phyloP scores from a whole-genome alignment of 345 rosid genomes.

The Salix exigua region DNA sequence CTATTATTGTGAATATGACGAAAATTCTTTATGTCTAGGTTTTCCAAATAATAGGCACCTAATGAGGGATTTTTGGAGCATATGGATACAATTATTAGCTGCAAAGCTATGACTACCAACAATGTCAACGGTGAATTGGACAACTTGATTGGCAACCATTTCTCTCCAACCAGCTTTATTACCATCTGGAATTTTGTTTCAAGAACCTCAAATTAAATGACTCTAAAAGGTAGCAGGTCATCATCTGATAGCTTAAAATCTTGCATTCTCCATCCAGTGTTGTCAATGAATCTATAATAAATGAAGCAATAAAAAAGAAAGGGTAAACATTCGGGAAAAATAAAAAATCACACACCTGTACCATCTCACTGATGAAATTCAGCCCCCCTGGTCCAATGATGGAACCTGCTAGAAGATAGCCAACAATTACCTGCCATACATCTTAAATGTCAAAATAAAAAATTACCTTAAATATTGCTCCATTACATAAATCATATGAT shows the following conservation, averaged over 20 bases:
- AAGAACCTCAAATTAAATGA: not conserved
- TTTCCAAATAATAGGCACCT: not conserved
- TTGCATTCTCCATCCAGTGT: not conserved
- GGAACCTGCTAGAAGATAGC: slow-evolving; percentile 97
- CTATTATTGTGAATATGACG: not conserved
- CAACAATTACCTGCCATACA: slow-evolving; percentile 73
- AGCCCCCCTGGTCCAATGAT: slow-evolving; percentile 96
- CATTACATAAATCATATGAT: slow-evolving; percentile 12
- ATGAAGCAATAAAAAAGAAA: not conserved
- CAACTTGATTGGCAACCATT: not conserved
- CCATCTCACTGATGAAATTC: slow-evolving; percentile 96
- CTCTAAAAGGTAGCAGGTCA: not conserved
- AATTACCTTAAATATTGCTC: not conserved
- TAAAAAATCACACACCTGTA: slow-evolving; percentile 58
- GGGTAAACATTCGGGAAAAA: not conserved
- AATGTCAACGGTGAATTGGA: not conserved
- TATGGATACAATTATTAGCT: not conserved
- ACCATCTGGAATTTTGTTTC: not conserved
- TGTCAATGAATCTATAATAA: not conserved
- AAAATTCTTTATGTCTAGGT: not conserved
- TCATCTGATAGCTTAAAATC: not conserved
- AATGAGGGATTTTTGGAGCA: not conserved
- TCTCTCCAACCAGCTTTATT: not conserved
- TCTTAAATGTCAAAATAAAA: slow-evolving; percentile 4
- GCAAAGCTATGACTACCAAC: not conserved